Evolutionary conservation across 2,329 filamentous ascomycete species (phyloP).

Genomic region (Aspergillus proliferans): DNA sequence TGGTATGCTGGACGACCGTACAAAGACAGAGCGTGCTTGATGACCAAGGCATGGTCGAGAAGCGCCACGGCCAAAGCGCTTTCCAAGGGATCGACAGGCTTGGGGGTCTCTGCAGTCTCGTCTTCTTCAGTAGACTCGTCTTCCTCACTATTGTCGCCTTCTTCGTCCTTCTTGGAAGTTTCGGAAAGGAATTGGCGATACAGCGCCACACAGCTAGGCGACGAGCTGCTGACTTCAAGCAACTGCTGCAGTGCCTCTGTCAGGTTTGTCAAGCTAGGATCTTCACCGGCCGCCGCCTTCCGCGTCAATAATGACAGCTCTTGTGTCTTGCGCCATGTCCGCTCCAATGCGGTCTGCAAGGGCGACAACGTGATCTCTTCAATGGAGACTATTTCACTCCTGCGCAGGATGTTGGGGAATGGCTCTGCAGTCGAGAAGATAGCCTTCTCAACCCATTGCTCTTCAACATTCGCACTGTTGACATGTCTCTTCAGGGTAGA

Average conservation of each 20-base stretch:
- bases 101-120: constrained; percentile 47
- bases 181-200: constrained; percentile 70
- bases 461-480: constrained; percentile 57
- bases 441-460: constrained; percentile 76
- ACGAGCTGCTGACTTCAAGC: constrained; percentile 65
- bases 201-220: constrained; percentile 68
- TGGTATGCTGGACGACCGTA: constrained; percentile 57
- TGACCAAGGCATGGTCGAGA: constrained; percentile 79
- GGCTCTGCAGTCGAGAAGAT: constrained; percentile 76
- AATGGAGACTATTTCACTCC: constrained; percentile 72
- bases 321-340: constrained; percentile 82
- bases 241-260: constrained; percentile 72
- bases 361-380: constrained; percentile 63
- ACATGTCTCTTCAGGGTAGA: constrained; percentile 67
- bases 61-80: constrained; percentile 78
- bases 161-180: constrained; percentile 30
- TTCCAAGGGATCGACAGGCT: constrained; percentile 53
- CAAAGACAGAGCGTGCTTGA: constrained; percentile 71
- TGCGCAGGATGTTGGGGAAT: constrained; percentile 84
- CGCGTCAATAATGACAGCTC: constrained; percentile 74
- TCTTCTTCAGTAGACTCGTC: constrained; percentile 39
- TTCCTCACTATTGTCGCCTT: constrained; percentile 29
- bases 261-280: constrained; percentile 61
- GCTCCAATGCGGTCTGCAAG: constrained; percentile 82
- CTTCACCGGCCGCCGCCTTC: constrained; percentile 65